Percentiles rank a stretch among this genome's conserved stretches.
These are phyloP conservation scores for Scedosporium boydii DNA, from an alignment of 2,329 filamentous ascomycete species.

Conservation along the genomic window DNA sequence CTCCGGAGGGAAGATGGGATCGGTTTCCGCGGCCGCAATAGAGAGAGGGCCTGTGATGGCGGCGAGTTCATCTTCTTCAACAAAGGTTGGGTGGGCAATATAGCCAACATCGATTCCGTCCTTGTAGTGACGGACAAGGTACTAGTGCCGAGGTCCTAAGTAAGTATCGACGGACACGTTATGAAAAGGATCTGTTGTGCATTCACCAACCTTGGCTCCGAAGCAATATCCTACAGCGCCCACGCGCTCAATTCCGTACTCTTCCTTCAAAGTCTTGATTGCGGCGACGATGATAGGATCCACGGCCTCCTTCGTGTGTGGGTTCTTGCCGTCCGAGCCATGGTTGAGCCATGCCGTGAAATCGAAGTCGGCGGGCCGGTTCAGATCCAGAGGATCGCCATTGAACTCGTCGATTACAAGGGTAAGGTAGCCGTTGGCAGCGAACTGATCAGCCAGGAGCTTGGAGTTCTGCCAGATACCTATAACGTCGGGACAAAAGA, in stretches of 20 bases:
- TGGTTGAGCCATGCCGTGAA: constrained; percentile 21
- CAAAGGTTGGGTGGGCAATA: constrained; percentile 68
- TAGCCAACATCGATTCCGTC: constrained; percentile 60
- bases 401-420: constrained; percentile 23
- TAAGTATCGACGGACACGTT: background rate
- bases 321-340: constrained; percentile 38
- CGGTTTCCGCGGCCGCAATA: constrained; percentile 56
- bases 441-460: constrained; percentile 27
- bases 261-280: constrained; percentile 47
- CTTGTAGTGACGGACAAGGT: constrained; percentile 57
- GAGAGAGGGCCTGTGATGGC: constrained; percentile 57
- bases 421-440: constrained; percentile 20
- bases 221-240: constrained; percentile 67
- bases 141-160: constrained; percentile 29
- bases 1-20: constrained; percentile 54
- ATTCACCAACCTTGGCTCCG: constrained; percentile 50
- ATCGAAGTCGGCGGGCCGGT: constrained; percentile 22
- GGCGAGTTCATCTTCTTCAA: constrained; percentile 55
- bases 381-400: constrained; percentile 32
- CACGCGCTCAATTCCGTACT: constrained; percentile 47
- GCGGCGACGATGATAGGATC: constrained; percentile 20
- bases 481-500: constrained; percentile 39
- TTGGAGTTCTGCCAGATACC: constrained; percentile 36
- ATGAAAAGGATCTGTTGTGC: too few relatives aligned
- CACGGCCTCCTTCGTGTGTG: constrained; percentile 18